Percentiles rank a stretch among this genome's conserved stretches.
These are phyloP conservation scores for Trichoderma cornu-damae DNA, from an alignment of 2,329 filamentous ascomycete species.

Conservation along the genomic window DNA sequence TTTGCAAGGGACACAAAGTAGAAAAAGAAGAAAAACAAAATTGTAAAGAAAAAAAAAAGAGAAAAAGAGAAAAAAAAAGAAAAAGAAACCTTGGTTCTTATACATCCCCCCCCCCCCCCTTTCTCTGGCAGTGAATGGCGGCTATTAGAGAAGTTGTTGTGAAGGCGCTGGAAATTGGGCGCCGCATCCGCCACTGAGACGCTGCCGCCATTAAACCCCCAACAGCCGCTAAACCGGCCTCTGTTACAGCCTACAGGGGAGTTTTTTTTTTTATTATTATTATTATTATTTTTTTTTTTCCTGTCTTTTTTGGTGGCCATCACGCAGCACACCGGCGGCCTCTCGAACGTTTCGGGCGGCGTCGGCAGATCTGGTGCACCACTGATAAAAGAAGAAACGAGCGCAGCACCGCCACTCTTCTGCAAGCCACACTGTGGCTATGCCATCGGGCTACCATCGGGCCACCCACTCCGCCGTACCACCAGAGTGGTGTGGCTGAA, in stretches of 20 bases:
- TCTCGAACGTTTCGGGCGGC: conserved; percentile 11
- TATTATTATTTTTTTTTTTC: too few species aligned
- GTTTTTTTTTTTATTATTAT: too few species aligned
- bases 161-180: neutral
- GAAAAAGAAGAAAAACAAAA: neutral
- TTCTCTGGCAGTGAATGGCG: conserved; percentile 10
- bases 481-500: too few species aligned
- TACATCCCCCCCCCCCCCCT: too few species aligned
- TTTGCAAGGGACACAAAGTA: neutral
- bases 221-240: neutral
- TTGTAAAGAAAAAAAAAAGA: neutral
- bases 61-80: too few species aligned
- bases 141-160: too few species aligned
- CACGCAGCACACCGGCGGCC: neutral
- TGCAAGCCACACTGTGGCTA: conserved; percentile 1
- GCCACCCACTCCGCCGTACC: too few species aligned
- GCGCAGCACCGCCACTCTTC: conserved; percentile 1
- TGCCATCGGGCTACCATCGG: neutral
- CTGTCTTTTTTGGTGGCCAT: conserved; percentile 11
- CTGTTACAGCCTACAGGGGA: conserved; percentile 13
- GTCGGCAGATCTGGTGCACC: conserved; percentile 9
- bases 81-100: too few species aligned
- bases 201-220: neutral
- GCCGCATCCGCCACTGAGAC: conserved; percentile 1
- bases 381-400: neutral